phyloP scores from a whole-genome alignment of 176 grass and related monocot genomes.

The Aechmea fasciata region DNA sequence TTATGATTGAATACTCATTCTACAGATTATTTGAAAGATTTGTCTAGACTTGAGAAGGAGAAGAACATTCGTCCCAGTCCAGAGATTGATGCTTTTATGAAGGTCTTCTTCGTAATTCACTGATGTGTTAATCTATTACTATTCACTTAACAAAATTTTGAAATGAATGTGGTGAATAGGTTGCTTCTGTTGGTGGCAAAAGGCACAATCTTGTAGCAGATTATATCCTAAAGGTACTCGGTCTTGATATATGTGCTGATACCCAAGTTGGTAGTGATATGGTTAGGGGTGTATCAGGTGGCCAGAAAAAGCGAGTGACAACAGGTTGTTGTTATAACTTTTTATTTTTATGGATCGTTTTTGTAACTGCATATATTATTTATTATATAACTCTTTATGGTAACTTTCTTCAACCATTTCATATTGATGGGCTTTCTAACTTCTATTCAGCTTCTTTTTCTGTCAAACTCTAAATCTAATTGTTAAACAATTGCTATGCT shows the following conservation, averaged over 20 bases:
- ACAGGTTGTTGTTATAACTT: conserved; percentile 29
- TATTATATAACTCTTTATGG: background rate
- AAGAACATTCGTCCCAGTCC: conserved; percentile 43
- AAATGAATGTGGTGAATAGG: conserved; percentile 19
- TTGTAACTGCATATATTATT: background rate
- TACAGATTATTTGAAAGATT: conserved; percentile 49
- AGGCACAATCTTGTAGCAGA: conserved; percentile 52
- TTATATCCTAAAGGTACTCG: conserved; percentile 57
- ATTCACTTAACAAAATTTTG: background rate
- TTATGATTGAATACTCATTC: background rate
- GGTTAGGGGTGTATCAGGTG: conserved; percentile 75
- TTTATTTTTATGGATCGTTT: background rate
- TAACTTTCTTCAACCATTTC: background rate
- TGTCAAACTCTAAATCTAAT: background rate
- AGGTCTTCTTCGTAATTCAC: conserved; percentile 27
- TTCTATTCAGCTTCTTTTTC: background rate
- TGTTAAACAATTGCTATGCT: background rate
- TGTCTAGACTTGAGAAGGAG: conserved; percentile 45
- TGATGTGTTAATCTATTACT: background rate
- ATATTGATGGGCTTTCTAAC: background rate
- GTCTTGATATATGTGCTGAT: conserved; percentile 64
- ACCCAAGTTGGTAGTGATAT: conserved; percentile 67
- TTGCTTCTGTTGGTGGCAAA: conserved; percentile 39
- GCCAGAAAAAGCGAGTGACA: conserved; percentile 68
- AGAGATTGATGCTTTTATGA: conserved; percentile 83